Percentiles rank a stretch among this genome's conserved stretches.
phyloP scores from a whole-genome alignment of 805 yeast genomes.

The Zygotorulaspora danielsina region DNA sequence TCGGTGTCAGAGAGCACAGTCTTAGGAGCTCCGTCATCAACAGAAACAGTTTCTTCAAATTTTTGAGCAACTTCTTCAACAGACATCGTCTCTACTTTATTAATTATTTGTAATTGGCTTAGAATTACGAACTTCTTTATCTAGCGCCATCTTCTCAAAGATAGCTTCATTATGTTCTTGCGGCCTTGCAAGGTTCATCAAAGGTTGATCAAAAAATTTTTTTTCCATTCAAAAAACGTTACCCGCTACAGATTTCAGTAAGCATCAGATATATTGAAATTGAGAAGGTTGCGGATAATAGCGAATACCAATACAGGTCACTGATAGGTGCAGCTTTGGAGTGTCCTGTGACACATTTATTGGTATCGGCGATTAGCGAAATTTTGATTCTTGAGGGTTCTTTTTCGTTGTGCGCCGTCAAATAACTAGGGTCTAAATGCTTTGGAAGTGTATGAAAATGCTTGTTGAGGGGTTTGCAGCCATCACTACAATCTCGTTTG shows the following conservation, averaged over 20 bases:
- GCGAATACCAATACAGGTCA: too few species aligned
- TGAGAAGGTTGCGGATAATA: too few species aligned
- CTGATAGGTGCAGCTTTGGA: too few species aligned
- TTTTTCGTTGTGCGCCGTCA: too few species aligned
- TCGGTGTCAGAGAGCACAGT: conserved; percentile 32
- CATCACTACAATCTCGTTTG: conserved; percentile 42
- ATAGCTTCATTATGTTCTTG: conserved; percentile 1
- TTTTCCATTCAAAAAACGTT: not conserved
- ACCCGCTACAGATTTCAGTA: not conserved
- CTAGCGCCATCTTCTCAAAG: too few species aligned
- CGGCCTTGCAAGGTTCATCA: not conserved
- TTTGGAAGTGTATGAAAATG: conserved; percentile 33
- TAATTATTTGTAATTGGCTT: not conserved
- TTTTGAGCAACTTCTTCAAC: conserved; percentile 36
- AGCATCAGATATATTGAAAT: too few species aligned
- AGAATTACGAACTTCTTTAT: too few species aligned
- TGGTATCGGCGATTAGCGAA: too few species aligned
- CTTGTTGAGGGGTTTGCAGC: conserved; percentile 42
- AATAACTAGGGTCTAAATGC: conserved; percentile 13
- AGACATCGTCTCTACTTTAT: conserved; percentile 30
- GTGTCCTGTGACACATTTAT: too few species aligned
- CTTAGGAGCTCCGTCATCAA: conserved; percentile 24
- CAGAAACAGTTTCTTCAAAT: conserved; percentile 29
- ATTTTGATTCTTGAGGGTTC: too few species aligned
- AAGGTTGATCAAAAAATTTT: conserved; percentile 2